phyloP scores from a whole-genome alignment of 306 rosid genomes.

The Vigna reflexopilosa region DNA sequence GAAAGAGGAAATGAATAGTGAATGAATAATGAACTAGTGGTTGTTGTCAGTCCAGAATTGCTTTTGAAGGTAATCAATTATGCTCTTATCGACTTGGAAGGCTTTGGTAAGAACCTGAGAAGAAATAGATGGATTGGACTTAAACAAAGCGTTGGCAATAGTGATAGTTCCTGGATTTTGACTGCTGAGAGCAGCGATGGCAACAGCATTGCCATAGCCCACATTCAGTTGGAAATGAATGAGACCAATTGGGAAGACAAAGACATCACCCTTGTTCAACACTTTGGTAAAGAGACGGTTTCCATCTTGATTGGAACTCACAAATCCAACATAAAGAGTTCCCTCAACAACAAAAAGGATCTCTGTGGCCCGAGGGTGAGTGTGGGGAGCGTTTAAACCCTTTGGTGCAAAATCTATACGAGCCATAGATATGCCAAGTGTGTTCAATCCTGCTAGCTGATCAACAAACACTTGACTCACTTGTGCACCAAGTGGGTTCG shows the following conservation, averaged over 20 bases:
- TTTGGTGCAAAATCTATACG: constrained; percentile 34
- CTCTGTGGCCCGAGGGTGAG: constrained; percentile 42
- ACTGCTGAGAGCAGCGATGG: constrained; percentile 32
- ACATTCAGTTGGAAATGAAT: constrained; percentile 48
- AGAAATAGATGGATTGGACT: constrained; percentile 46
- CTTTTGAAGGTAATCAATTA: constrained; percentile 37
- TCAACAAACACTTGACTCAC: not conserved
- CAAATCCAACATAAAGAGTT: constrained; percentile 45
- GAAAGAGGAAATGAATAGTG: too few species aligned
- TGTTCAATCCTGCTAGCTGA: constrained; percentile 24
- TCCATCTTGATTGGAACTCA: constrained; percentile 24
- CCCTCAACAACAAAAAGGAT: constrained; percentile 47
- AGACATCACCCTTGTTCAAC: constrained; percentile 41
- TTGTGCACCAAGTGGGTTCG: not conserved
- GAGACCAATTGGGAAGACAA: constrained; percentile 42
- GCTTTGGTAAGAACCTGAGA: constrained; percentile 43
- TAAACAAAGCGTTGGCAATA: constrained; percentile 41
- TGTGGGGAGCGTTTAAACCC: constrained; percentile 41
- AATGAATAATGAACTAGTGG: too few species aligned
- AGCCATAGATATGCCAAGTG: constrained; percentile 32
- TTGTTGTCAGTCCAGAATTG: constrained; percentile 24
- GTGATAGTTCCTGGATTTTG: constrained; percentile 36
- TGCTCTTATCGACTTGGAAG: constrained; percentile 42
- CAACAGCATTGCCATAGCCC: constrained; percentile 37
- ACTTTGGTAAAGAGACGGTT: constrained; percentile 38